Percentiles rank a stretch among this genome's conserved stretches.
These are phyloP conservation scores for Corynascus novoguineensis DNA, from an alignment of 495 filamentous ascomycete species.

Conservation along the genomic window DNA sequence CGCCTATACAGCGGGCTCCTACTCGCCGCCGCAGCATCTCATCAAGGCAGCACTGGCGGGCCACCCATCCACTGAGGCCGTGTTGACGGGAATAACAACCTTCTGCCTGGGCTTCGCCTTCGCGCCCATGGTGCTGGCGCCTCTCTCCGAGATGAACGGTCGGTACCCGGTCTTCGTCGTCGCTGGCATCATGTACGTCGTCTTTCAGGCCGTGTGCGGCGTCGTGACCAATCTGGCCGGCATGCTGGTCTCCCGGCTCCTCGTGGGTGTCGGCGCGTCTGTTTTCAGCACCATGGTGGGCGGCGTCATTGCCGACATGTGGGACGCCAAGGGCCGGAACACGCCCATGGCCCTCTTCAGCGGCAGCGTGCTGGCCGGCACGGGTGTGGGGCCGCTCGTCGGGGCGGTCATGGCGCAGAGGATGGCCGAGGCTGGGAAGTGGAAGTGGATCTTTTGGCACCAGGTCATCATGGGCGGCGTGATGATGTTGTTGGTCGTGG, in stretches of 20 bases:
- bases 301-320: conserved; percentile 86
- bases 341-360: conserved; percentile 87
- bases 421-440: conserved; percentile 33
- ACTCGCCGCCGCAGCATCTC: conserved; percentile 60
- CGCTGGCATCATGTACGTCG: conserved; percentile 60
- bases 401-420: conserved; percentile 64
- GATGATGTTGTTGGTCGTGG: conserved; percentile 55
- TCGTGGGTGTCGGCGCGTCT: conserved; percentile 66
- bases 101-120: conserved; percentile 80
- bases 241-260: conserved; percentile 71
- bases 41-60: conserved; percentile 58
- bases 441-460: conserved; percentile 90
- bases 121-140: conserved; percentile 86
- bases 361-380: conserved; percentile 69
- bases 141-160: conserved; percentile 84
- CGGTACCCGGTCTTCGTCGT: conserved; percentile 74
- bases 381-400: conserved; percentile 72
- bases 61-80: conserved; percentile 54
- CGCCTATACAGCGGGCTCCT: conserved; percentile 77
- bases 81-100: conserved; percentile 70
- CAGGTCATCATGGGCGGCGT: conserved; percentile 66
- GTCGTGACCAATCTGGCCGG: conserved; percentile 64
- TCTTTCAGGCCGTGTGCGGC: conserved; percentile 72
- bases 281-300: conserved; percentile 93
- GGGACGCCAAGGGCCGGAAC: conserved; percentile 71